Percentiles rank a stretch among this genome's conserved stretches.
Conservation (phyloP, 306 rosid species). For the Castanea sativa region DNA sequence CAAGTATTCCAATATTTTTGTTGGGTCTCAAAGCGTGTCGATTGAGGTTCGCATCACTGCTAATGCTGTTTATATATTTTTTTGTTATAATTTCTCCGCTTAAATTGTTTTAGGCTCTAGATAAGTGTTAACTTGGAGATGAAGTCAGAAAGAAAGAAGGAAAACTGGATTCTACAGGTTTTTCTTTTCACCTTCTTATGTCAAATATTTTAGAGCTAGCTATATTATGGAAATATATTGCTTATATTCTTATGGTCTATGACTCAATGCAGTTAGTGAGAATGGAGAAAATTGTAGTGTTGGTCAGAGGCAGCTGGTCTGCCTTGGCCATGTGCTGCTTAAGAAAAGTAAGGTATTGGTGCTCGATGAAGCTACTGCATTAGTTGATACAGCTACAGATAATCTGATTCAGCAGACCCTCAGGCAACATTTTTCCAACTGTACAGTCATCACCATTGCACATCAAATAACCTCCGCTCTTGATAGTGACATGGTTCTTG, state of each 20-base stretch:
- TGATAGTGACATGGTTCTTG: slow-evolving; percentile 36
- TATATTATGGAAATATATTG: neutral
- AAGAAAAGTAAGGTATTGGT: slow-evolving; percentile 39
- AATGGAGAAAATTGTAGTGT: slow-evolving; percentile 59
- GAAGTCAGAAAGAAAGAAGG: neutral
- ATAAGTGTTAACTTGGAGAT: slow-evolving; percentile 70
- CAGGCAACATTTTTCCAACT: slow-evolving; percentile 16
- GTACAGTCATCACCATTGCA: slow-evolving; percentile 33
- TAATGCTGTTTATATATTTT: neutral
- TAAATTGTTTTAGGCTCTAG: slow-evolving; percentile 51
- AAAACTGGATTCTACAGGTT: neutral
- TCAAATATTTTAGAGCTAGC: neutral
- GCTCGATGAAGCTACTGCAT: slow-evolving; percentile 57
- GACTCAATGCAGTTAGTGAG: slow-evolving; percentile 33
- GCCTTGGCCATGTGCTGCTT: slow-evolving; percentile 36
- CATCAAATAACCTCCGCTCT: slow-evolving; percentile 29
- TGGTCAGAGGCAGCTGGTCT: slow-evolving; percentile 44
- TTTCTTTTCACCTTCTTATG: neutral
- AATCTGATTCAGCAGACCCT: slow-evolving; percentile 45
- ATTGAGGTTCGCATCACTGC: too few species aligned
- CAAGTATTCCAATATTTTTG: too few species aligned
- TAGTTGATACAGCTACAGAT: slow-evolving; percentile 55
- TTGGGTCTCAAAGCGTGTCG: too few species aligned
- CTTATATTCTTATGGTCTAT: neutral
- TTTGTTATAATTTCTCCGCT: slow-evolving; percentile 1